Evolutionary conservation across 2,329 filamentous ascomycete species (phyloP), one percentile per base, ranked within the genome.

Genomic region (Cercospora sp.): DNA sequence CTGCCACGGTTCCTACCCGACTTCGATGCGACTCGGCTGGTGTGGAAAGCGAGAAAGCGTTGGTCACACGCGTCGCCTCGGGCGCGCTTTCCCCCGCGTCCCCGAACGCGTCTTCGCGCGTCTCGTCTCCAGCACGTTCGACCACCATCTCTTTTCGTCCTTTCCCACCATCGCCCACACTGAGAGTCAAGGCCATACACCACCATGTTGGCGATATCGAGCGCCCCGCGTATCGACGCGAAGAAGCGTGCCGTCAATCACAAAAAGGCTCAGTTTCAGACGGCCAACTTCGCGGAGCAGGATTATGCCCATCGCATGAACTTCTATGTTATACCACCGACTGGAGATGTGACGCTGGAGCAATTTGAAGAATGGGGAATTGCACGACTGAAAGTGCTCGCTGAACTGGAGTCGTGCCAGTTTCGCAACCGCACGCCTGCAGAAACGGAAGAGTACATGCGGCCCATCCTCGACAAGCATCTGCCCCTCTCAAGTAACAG

Each of bases 361-460:
- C 90, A 99, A 78, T 99, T 99, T 76, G 95, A 99, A 79, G 93
- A 97, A 86, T 99, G 95, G 95, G 95, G 94, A 10, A 98, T 99
- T 76, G 92, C 97, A 76, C 86, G 95, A 66, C 80, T 99, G 72
- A 90, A 93, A 82, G 91, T 96, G 61, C 89, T 96, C 68, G 91
- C 91, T 65, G 92, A 96, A 80, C 85, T 99, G 65, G 95, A 99
- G 84, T 90, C 93, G 72, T 98, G 95, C 81, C 94, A 92, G 23
- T 97, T 97, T 82, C 91, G 95, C 79, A 98, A 98, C 84, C 92
- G 91, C 75, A 85, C 89, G 20, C 88, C 88, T n/a, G 85, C 89
- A 72, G 95, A 99, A 80, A 97, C 93, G 18, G 88, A 88, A 20
- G 82, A 86, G 5, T 91, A 97, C 80, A 95, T 99, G 87, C 90